Evolutionary conservation across 2,329 filamentous ascomycete genomes (phyloP), one percentile per base, ranked within the genome.

Genomic region (Trichoderma gracile): DNA sequence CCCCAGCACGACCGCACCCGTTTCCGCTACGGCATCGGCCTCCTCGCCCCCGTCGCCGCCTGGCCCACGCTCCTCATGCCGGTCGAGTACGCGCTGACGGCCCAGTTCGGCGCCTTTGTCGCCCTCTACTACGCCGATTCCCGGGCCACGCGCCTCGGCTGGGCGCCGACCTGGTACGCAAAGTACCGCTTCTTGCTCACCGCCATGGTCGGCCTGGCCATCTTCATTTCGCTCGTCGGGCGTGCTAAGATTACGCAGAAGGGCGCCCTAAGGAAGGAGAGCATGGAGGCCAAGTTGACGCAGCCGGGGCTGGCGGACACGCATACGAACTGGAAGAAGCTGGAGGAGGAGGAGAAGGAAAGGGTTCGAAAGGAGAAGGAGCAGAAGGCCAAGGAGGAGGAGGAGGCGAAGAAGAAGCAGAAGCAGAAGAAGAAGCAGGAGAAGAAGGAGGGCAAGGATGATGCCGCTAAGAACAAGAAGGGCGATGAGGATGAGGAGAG

Each of bases 171-270:
- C 43, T 97, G 93, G 93, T 97, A 97, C 76, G 84, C 83, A 66
- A 90, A 88, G 56, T 97, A 97, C 80, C 91, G 94, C 40, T 97
- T 97, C 77, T 89, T 96, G 9, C 82, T 97, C 70, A 97, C 94
- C 2, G 94, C 93, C 75, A 84, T 97, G 66, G 93, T 97, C 30
- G 93, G 94, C 45, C 81, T 86, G 49, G 89, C 90, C 67, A 94
- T 97, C 69, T 87, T 95, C 47, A 79, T 92, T 70, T 94, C 86
- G 68, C 80, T 97, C 69, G 84, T 97, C 67, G 92, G 92, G 46
- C 87, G 93, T 67, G 90, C 93, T 72, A 89, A 93, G 79, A 87
- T 96, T 69, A 82, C 78, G 58, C 71, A 74, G 40, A 65, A 68
- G 1, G 65, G 71, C 19, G 59, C 66, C 1, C 69, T 75, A 7